Conservation (phyloP, 2,329 filamentous ascomycete species). For the Cercospora sesami region DNA sequence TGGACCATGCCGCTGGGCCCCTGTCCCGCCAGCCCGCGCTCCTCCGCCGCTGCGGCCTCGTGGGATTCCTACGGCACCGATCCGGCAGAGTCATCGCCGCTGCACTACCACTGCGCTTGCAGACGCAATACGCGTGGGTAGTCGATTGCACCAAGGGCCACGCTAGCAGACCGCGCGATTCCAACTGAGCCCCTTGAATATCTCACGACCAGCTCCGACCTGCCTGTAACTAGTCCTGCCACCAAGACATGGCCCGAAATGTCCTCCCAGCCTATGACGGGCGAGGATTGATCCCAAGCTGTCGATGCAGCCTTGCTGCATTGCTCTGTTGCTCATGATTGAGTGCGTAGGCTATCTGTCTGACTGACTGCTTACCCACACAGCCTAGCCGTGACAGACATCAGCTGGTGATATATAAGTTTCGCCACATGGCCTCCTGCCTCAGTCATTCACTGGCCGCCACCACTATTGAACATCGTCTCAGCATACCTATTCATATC, state of each 20-base stretch:
- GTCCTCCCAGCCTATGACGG: not conserved
- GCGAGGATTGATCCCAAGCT: not conserved
- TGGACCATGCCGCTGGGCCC: not conserved
- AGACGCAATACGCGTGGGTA: not conserved
- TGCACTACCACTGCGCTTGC: not conserved
- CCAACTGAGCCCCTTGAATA: not conserved
- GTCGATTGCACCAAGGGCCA: not conserved
- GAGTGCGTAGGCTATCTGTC: slow-evolving; percentile 5
- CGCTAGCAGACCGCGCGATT: slow-evolving; percentile 18
- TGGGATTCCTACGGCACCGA: slow-evolving; percentile 5
- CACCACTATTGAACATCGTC: not conserved
- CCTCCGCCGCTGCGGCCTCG: not conserved
- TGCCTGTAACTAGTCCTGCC: not conserved
- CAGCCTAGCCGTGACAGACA: slow-evolving; percentile 1
- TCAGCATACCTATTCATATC: not conserved
- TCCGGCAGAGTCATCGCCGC: slow-evolving; percentile 18
- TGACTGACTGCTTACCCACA: slow-evolving; percentile 10
- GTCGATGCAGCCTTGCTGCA: slow-evolving; percentile 10
- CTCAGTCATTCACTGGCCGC: not conserved
- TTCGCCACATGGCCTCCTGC: slow-evolving; percentile 5
- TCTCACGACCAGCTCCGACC: not conserved
- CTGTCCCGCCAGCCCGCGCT: not conserved
- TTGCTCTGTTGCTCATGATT: slow-evolving; percentile 6
- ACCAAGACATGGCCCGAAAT: slow-evolving; percentile 5
- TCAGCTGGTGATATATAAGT: slow-evolving; percentile 2